Percentiles rank a stretch among this genome's conserved stretches.
These are phyloP conservation scores for Ilyonectria destructans DNA, from an alignment of 2,329 filamentous ascomycete genomes.

Conservation along the genomic window DNA sequence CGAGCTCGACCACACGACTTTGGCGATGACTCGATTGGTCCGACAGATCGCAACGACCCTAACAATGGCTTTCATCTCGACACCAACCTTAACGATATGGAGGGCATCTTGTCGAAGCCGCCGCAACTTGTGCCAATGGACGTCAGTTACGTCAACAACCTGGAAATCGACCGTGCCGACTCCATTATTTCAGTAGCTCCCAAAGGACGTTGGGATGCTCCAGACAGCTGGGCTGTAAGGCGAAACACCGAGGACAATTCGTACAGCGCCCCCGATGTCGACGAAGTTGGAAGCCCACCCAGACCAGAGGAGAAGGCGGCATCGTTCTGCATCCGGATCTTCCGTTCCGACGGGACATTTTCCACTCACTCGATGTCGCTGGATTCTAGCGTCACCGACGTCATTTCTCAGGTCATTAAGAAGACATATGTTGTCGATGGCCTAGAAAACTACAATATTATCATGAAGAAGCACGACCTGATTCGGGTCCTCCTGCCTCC, in stretches of 20 bases:
- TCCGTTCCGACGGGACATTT: constrained; percentile 94
- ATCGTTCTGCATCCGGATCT: constrained; percentile 94
- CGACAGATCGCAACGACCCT: constrained; percentile 72
- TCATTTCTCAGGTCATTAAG: constrained; percentile 91
- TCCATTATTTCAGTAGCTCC: constrained; percentile 54
- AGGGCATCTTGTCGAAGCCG: constrained; percentile 85
- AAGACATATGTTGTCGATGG: constrained; percentile 95
- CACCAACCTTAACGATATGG: constrained; percentile 91
- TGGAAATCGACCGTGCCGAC: constrained; percentile 62
- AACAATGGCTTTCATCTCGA: constrained; percentile 84
- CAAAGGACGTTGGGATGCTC: constrained; percentile 87
- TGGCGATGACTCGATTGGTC: constrained; percentile 72
- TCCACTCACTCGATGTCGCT: constrained; percentile 89
- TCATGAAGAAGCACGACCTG: constrained; percentile 93
- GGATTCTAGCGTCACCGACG: constrained; percentile 88
- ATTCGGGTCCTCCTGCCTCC: constrained; percentile 83
- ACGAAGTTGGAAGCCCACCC: constrained; percentile 78
- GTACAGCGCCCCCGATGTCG: constrained; percentile 72
- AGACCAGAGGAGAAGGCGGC: constrained; percentile 82
- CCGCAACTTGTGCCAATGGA: constrained; percentile 81
- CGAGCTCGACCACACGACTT: constrained; percentile 67
- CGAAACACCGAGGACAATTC: constrained; percentile 78
- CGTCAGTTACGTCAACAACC: constrained; percentile 63
- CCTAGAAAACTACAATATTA: constrained; percentile 94
- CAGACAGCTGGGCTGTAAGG: constrained; percentile 96